Evolutionary conservation across 352 stramenopile species (phyloP).

Genomic region (Globisporangium cederbergense): DNA sequence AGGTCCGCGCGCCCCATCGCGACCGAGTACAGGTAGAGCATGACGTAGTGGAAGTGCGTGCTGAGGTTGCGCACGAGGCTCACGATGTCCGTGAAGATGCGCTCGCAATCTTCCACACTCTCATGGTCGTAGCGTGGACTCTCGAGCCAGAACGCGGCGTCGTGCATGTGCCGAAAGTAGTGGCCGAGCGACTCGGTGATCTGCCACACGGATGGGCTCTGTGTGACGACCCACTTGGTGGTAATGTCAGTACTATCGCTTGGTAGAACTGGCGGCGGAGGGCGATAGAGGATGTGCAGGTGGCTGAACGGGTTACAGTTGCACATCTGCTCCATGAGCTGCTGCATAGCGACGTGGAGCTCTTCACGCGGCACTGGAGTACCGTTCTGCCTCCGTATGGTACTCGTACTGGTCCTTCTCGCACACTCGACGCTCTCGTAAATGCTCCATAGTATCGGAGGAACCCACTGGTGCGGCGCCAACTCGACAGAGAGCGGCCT

Average conservation of each 20-base stretch:
- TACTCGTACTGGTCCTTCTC: neutral
- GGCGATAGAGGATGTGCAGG: conserved; percentile 38
- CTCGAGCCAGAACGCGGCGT: conserved; percentile 23
- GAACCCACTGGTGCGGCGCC: conserved; percentile 33
- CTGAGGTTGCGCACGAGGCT: conserved; percentile 21
- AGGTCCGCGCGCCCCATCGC: conserved; percentile 32
- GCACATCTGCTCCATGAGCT: conserved; percentile 26
- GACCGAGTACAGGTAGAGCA: conserved; percentile 43
- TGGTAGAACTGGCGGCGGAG: conserved; percentile 23
- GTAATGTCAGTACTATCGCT: neutral
- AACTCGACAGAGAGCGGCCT: conserved; percentile 15
- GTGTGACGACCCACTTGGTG: conserved; percentile 17
- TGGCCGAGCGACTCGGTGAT: conserved; percentile 25
- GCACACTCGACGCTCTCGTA: conserved; percentile 27
- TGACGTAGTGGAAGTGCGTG: conserved; percentile 39
- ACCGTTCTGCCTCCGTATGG: neutral
- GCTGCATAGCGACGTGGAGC: conserved; percentile 27
- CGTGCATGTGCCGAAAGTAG: conserved; percentile 23
- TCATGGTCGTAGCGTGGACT: conserved; percentile 13
- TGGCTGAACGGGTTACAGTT: conserved; percentile 38
- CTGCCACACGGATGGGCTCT: conserved; percentile 18
- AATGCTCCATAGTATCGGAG: conserved; percentile 28
- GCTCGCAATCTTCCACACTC: conserved; percentile 25
- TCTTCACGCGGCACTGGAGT: conserved; percentile 10
- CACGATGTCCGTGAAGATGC: conserved; percentile 24